Evolutionary conservation across 495 filamentous ascomycete genomes (phyloP), one percentile per base, ranked within the genome.

Genomic region (Aspergillus nanangensis): DNA sequence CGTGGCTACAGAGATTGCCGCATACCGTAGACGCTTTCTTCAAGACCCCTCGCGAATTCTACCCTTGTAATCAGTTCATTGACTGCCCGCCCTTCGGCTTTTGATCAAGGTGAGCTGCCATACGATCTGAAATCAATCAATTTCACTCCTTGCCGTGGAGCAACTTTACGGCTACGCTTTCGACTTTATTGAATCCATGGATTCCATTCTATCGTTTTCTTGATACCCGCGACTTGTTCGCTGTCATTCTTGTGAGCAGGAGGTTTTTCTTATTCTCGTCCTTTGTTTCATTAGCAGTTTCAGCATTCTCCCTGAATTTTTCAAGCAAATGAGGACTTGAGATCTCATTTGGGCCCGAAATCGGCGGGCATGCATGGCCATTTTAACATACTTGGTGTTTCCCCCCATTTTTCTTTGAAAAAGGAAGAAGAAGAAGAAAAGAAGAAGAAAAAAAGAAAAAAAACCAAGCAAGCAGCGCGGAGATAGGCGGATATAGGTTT

Each of bases 1-100:
- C 44, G 89, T 96, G 62, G 88, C 88, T 38, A 63, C 76, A 49
- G 82, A 86, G 52, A 95, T 98, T 66, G 78, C 87, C 59, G 79
- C 84, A 56, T 94, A 87, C 66, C 88, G 93, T 72, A 76, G 78
- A 62, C 71, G 76, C 57, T 84, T 84, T 52, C 68, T 82, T 29
- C 71, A 78, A 50, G 82, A 83, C 51, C 67, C 69, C 40, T 65
- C 70, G 37, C 67, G 69, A 48, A 61, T 72, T 53, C 63, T 74
- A 52, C 60, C 67, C 54, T 60, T 72, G 67, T 74, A 74, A 72
- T 61, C 45, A 49, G 38, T 42, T 40, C 7, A 29, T 36, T 21
- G 31, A 2, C n/a, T 23, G n/a, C 48, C 24, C 32, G 35, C 20
- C 25, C 31, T 24, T 40, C 21, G 32, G 23, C 34, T 18, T 38